phyloP scores from a whole-genome alignment of 306 rosid species.

The Astragalus glycyphyllos region DNA sequence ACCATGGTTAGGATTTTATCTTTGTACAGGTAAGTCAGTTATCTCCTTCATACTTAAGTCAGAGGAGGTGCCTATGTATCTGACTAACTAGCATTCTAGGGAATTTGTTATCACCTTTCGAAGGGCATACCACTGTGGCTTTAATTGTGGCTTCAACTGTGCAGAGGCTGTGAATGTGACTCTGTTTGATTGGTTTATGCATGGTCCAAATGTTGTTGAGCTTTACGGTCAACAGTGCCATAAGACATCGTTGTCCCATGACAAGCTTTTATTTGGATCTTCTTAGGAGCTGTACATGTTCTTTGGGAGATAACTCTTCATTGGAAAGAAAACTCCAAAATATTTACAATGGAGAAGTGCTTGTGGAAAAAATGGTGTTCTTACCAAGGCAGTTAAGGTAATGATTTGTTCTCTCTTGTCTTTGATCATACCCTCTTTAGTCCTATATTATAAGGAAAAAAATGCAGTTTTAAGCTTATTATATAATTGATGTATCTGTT shows the following conservation, averaged over 20 bases:
- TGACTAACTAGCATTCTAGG: conserved; percentile 73
- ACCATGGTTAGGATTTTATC: no score
- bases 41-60: no score
- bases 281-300: conserved; percentile 71
- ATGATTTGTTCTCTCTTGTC: no score
- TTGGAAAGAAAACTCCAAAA: conserved; percentile 64
- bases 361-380: no score
- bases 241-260: conserved; percentile 91
- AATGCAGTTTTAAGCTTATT: no score
- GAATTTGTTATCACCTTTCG: conserved; percentile 95
- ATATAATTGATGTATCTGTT: no score
- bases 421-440: no score
- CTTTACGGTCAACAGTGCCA: conserved; percentile 80
- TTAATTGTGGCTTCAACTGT: conserved; percentile 92
- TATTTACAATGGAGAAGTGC: no score
- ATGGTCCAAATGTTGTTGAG: conserved; percentile 89
- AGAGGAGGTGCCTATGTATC: no score
- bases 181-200: conserved; percentile 88
- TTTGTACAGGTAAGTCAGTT: no score
- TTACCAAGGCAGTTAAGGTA: no score
- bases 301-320: conserved; percentile 53
- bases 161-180: conserved; percentile 99
- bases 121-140: conserved; percentile 92
- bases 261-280: conserved; percentile 77
- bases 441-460: no score